Conservation (phyloP, 805 yeast genomes). For the Wickerhamomyces subpelliculosus region DNA sequence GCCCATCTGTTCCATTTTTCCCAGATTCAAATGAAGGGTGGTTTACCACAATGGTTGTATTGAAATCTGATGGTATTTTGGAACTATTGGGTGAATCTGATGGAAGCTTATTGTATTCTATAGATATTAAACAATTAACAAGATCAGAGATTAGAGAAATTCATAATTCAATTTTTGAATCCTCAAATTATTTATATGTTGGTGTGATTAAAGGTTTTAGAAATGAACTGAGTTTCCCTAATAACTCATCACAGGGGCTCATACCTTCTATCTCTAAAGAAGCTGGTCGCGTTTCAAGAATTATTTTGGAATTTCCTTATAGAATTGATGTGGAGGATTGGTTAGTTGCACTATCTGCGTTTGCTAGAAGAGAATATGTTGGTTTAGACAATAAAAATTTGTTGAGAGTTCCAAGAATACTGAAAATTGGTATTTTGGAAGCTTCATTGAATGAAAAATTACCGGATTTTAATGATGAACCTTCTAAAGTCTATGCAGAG, state of each 20-base stretch:
- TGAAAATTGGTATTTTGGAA: conserved; percentile 55
- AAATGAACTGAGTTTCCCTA: conserved; percentile 13
- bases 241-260: conserved; percentile 4
- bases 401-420: conserved; percentile 47
- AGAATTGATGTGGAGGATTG: conserved; percentile 72
- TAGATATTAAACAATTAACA: conserved; percentile 45
- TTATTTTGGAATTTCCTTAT: conserved; percentile 56
- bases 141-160: conserved; percentile 57
- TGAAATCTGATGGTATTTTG: conserved; percentile 56
- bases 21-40: conserved; percentile 44
- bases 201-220: conserved; percentile 53
- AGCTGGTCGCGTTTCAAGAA: conserved; percentile 23
- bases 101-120: conserved; percentile 52
- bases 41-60: conserved; percentile 67
- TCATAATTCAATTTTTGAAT: conserved; percentile 56
- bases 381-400: conserved; percentile 23
- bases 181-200: conserved; percentile 50
- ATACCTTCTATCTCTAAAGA: conserved; percentile 24
- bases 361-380: conserved; percentile 49
- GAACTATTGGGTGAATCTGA: conserved; percentile 57
- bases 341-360: conserved; percentile 61
- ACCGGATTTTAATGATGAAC: not conserved
- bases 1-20: conserved; percentile 12
- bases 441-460: conserved; percentile 40
- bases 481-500: conserved; percentile 52